These are phyloP conservation scores for Delitschia confertaspora DNA, from an alignment of 495 filamentous ascomycete genomes.

Conservation along the genomic window DNA sequence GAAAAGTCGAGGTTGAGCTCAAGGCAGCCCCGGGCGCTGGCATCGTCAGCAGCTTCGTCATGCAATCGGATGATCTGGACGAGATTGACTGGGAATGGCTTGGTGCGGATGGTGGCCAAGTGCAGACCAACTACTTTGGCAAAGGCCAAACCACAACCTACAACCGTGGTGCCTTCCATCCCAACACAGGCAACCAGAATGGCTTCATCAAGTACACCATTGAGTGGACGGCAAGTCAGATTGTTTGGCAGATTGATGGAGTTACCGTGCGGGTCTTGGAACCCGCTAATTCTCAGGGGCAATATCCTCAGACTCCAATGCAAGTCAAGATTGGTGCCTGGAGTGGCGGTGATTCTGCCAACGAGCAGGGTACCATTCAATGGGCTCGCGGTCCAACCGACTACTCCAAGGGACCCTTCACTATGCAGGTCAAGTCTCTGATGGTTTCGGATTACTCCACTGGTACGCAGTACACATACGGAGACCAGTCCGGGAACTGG, in stretches of 20 bases:
- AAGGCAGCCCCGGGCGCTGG: slow-evolving; percentile 55
- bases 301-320: slow-evolving; percentile 90
- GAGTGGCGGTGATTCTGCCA: slow-evolving; percentile 71
- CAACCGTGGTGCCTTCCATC: slow-evolving; percentile 59
- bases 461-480: slow-evolving; percentile 71
- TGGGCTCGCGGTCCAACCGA: slow-evolving; percentile 83
- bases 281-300: slow-evolving; percentile 51
- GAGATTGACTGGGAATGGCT: slow-evolving; percentile 92
- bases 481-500: slow-evolving; percentile 67
- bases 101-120: slow-evolving; percentile 51
- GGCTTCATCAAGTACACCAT: slow-evolving; percentile 83
- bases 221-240: slow-evolving; percentile 67
- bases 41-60: slow-evolving; percentile 76
- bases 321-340: slow-evolving; percentile 77
- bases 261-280: slow-evolving; percentile 57
- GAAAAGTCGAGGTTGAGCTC: slow-evolving; percentile 48
- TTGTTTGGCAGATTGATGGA: slow-evolving; percentile 77
- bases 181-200: slow-evolving; percentile 49
- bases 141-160: slow-evolving; percentile 71
- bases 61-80: slow-evolving; percentile 85
- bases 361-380: slow-evolving; percentile 66
- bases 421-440: slow-evolving; percentile 72
- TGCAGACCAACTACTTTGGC: slow-evolving; percentile 90
- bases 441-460: slow-evolving; percentile 84
- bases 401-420: slow-evolving; percentile 70